These are phyloP conservation scores for Diaporthe helianthi DNA, from an alignment of 2,329 filamentous ascomycete genomes.

Conservation along the genomic window DNA sequence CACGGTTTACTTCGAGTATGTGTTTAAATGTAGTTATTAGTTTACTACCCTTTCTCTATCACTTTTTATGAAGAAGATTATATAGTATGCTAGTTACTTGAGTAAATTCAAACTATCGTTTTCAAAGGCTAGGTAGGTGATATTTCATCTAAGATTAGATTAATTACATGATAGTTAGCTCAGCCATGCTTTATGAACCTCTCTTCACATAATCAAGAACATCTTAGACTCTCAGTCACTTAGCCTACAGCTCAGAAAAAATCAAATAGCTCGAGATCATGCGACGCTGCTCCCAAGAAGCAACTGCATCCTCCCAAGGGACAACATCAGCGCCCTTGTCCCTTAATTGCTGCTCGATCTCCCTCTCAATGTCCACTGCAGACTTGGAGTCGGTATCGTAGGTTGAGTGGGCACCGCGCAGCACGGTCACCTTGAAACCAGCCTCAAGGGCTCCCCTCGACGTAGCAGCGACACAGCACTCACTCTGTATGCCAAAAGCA, in stretches of 20 bases:
- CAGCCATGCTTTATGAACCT: too few species aligned
- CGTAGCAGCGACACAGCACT: slow-evolving; percentile 42
- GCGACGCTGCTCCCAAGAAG: slow-evolving; percentile 31
- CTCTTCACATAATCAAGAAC: too few species aligned
- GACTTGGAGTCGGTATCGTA: slow-evolving; percentile 39
- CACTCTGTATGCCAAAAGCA: slow-evolving; percentile 44
- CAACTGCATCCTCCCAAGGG: slow-evolving; percentile 37
- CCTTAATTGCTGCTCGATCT: slow-evolving; percentile 39
- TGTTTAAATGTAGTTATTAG: too few species aligned
- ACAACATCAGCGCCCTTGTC: slow-evolving; percentile 38
- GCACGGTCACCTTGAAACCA: slow-evolving; percentile 42
- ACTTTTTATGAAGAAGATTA: too few species aligned
- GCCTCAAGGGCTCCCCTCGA: slow-evolving; percentile 40
- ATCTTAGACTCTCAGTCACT: too few species aligned
- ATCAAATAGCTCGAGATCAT: slow-evolving; percentile 32
- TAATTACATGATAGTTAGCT: too few species aligned
- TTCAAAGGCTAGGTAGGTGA: too few species aligned
- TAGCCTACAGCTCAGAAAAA: slow-evolving; percentile 22
- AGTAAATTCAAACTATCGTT: too few species aligned
- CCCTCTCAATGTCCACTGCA: slow-evolving; percentile 40
- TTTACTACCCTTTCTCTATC: too few species aligned
- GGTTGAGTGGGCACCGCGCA: slow-evolving; percentile 44
- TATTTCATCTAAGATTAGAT: too few species aligned
- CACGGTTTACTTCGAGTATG: too few species aligned
- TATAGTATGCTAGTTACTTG: too few species aligned